phyloP scores from a whole-genome alignment of 2,329 filamentous ascomycete genomes.

The Phoma sp. region DNA sequence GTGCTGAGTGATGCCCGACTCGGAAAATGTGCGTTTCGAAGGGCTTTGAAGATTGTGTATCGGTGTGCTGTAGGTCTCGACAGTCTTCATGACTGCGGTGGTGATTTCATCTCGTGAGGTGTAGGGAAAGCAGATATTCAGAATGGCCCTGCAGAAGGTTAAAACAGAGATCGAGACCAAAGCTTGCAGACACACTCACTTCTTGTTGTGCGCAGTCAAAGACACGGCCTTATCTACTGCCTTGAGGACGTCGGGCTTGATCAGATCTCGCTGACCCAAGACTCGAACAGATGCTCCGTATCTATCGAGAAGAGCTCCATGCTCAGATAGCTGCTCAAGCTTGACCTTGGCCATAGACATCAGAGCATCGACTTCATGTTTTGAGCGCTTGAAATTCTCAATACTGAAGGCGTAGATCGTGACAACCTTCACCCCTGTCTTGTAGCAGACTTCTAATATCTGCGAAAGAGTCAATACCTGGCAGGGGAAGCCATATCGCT shows the following conservation, averaged over 20 bases:
- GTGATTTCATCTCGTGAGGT: constrained; percentile 96
- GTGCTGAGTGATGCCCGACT: constrained; percentile 84
- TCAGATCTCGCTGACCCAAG: constrained; percentile 81
- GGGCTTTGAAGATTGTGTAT: constrained; percentile 62
- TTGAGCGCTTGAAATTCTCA: constrained; percentile 97
- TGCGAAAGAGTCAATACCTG: constrained; percentile 20
- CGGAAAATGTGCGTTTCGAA: constrained; percentile 76
- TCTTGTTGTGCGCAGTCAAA: constrained; percentile 85
- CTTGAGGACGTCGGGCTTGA: constrained; percentile 86
- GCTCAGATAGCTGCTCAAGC: constrained; percentile 86
- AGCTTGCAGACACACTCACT: constrained; percentile 57
- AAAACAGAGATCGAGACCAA: constrained; percentile 1
- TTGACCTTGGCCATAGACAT: constrained; percentile 99
- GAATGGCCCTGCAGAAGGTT: constrained; percentile 60
- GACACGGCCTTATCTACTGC: constrained; percentile 87
- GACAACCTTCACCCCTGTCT: constrained; percentile 93
- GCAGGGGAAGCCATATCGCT: background rate
- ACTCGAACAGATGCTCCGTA: constrained; percentile 90
- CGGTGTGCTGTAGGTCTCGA: constrained; percentile 83
- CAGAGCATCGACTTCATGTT: constrained; percentile 93
- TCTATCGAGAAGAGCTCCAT: constrained; percentile 89
- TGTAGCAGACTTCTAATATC: constrained; percentile 98
- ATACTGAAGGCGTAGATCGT: constrained; percentile 99
- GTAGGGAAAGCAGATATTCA: constrained; percentile 98
- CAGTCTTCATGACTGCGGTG: constrained; percentile 83